These are phyloP conservation scores for Monosiga brevicollis DNA, from an alignment of 78 protist genomes.

Conservation along the genomic window DNA sequence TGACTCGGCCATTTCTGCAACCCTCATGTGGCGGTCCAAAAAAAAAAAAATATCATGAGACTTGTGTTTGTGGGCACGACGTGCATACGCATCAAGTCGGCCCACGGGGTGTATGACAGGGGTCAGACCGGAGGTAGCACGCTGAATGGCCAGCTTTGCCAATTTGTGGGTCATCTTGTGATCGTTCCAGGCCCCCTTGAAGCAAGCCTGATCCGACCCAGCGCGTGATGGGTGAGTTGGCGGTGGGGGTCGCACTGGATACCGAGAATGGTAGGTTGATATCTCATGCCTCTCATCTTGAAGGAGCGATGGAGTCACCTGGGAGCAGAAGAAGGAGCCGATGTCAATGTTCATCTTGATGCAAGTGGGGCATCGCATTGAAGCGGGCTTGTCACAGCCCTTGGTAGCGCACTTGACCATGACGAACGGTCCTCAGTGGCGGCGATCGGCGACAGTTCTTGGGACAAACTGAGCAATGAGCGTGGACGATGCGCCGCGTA, in stretches of 20 bases:
- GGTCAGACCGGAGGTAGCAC: conserved; percentile 7
- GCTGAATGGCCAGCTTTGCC: neutral
- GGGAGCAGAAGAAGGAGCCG: conserved; percentile 17
- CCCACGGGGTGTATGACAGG: neutral
- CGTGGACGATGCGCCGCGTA: neutral
- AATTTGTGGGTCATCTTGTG: conserved; percentile 21
- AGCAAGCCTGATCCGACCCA: conserved; percentile 5
- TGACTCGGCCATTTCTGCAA: neutral
- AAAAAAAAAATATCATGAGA: neutral
- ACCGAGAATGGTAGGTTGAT: neutral
- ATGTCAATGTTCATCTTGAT: conserved; percentile 7
- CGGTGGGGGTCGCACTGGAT: neutral
- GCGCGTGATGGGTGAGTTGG: neutral
- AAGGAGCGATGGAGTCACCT: neutral
- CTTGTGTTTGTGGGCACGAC: neutral
- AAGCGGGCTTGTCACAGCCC: conserved; percentile 24
- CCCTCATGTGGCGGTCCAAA: neutral
- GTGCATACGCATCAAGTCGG: neutral
- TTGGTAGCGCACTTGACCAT: conserved; percentile 8
- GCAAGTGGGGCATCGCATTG: conserved; percentile 40
- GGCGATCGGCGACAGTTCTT: neutral
- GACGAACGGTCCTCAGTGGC: neutral
- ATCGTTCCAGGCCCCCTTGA: conserved; percentile 28
- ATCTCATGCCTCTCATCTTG: neutral
- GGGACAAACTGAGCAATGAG: neutral